Evolutionary conservation across 306 rosid genomes (phyloP).

Genomic region (Mucuna pruriens): DNA sequence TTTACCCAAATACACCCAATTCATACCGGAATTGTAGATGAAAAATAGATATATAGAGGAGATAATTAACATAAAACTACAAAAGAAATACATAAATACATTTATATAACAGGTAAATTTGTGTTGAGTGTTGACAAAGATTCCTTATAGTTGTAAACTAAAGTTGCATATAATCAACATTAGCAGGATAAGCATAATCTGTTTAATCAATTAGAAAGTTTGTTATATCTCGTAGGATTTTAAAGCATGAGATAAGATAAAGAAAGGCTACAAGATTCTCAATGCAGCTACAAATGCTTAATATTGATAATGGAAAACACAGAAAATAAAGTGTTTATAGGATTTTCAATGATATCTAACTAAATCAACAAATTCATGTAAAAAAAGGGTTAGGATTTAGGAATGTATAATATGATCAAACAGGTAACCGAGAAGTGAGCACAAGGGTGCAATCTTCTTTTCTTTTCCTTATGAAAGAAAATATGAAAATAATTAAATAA

Average conservation of each 20-base stretch:
- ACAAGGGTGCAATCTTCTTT: conserved; percentile 9
- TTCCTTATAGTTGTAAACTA: not conserved
- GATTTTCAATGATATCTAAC: not conserved
- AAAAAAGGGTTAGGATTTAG: not conserved
- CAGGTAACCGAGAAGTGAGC: conserved; percentile 15
- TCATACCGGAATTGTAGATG: not conserved
- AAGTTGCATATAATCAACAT: conserved; percentile 12
- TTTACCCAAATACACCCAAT: not conserved
- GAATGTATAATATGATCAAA: conserved; percentile 14
- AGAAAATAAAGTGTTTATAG: not conserved
- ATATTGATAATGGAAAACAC: not conserved
- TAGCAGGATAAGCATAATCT: not conserved
- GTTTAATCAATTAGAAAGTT: not conserved
- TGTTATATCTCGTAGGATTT: not conserved
- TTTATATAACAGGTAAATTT: not conserved
- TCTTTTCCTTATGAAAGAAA: conserved; percentile 5
- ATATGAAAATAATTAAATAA: not conserved
- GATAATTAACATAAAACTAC: conserved; percentile 23
- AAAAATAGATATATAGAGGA: conserved; percentile 20
- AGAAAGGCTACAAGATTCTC: conserved; percentile 23
- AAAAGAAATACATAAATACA: not conserved
- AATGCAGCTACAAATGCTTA: conserved; percentile 4
- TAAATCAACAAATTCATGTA: conserved; percentile 7
- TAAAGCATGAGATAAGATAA: conserved; percentile 26
- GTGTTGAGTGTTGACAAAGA: not conserved